Evolutionary conservation across 129 eudicot species (phyloP).

Genomic region (Ambrosia artemisiifolia): DNA sequence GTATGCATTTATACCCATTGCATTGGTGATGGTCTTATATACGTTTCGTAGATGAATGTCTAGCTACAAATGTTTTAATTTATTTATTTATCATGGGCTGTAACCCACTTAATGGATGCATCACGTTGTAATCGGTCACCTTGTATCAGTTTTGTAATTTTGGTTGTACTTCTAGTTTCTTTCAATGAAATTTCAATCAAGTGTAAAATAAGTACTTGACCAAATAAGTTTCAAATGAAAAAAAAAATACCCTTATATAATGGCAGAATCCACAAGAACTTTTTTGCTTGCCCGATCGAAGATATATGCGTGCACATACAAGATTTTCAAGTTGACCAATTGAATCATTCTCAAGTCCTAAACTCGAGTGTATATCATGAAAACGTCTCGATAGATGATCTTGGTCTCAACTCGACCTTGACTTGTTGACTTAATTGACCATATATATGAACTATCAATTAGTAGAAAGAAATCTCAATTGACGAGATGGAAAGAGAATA

Average conservation of each 20-base stretch:
- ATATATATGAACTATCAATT: too few relatives aligned
- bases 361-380: too few relatives aligned
- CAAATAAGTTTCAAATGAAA: neutral
- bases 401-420: too few relatives aligned
- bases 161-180: neutral
- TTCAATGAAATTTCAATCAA: neutral
- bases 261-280: neutral
- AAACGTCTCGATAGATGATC: too few relatives aligned
- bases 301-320: too few relatives aligned
- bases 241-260: neutral
- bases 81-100: neutral
- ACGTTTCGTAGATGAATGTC: neutral
- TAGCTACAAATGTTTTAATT: neutral
- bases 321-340: too few relatives aligned
- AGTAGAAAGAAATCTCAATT: too few relatives aligned
- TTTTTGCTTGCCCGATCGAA: neutral
- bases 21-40: too few relatives aligned
- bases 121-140: neutral
- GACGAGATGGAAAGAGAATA: too few relatives aligned
- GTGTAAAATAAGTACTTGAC: neutral
- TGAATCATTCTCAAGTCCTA: too few relatives aligned
- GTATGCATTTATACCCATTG: too few relatives aligned
- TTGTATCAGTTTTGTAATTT: conserved; percentile 6
- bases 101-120: neutral
- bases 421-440: too few relatives aligned